These are phyloP conservation scores for Pecoramyces ruminantium DNA, from an alignment of 192 early-diverging fungal genomes.

Conservation along the genomic window DNA sequence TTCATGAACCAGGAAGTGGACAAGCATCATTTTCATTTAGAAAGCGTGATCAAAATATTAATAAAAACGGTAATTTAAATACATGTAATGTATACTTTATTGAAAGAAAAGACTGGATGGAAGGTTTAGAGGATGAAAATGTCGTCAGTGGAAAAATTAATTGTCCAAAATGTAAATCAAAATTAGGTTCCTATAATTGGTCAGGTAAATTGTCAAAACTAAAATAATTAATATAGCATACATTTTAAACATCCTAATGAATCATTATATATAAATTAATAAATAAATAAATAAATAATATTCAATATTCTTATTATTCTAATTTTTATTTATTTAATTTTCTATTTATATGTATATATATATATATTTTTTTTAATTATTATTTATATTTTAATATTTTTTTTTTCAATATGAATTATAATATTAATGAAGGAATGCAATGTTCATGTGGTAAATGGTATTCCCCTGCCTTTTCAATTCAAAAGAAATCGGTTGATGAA, in stretches of 20 bases:
- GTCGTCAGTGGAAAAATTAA: constrained; percentile 46
- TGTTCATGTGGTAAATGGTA: constrained; percentile 72
- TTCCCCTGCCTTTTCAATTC: constrained; percentile 61
- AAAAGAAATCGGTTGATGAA: constrained; percentile 57
- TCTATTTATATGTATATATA: neutral
- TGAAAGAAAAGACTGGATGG: constrained; percentile 72
- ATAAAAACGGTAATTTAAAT: constrained; percentile 8
- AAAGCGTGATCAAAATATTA: constrained; percentile 38
- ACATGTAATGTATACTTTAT: constrained; percentile 63
- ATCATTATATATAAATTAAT: too few relatives aligned
- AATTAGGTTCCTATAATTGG: constrained; percentile 69
- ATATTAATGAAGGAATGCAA: constrained; percentile 11
- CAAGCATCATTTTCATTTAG: constrained; percentile 54
- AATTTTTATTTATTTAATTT: neutral
- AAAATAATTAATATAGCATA: too few relatives aligned
- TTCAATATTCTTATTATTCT: neutral
- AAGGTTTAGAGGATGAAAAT: constrained; percentile 27
- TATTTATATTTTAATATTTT: neutral
- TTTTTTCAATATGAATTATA: neutral
- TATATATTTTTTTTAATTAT: neutral
- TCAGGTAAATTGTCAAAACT: constrained; percentile 15
- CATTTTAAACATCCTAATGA: too few relatives aligned
- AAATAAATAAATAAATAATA: neutral
- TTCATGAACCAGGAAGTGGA: constrained; percentile 51
- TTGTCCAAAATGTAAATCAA: constrained; percentile 63